Conservation (phyloP, 2,329 filamentous ascomycete genomes). For the Penicillium thymicola region DNA sequence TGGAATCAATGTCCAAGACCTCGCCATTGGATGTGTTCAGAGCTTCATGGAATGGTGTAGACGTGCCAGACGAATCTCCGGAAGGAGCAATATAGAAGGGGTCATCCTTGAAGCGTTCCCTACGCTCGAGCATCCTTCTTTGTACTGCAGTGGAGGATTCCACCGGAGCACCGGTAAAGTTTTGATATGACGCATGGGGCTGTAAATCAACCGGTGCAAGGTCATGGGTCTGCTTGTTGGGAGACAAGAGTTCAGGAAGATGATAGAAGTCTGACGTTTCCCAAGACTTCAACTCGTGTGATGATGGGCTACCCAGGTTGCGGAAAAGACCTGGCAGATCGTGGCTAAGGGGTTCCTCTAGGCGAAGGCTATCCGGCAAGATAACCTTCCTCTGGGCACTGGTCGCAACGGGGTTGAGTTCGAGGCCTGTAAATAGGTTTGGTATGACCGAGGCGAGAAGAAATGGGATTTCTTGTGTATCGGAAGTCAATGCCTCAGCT, state of each 20-base stretch:
- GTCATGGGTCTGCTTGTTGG: slow-evolving; percentile 22
- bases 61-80: slow-evolving; percentile 56
- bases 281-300: neutral
- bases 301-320: slow-evolving; percentile 51
- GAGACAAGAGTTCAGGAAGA: slow-evolving; percentile 24
- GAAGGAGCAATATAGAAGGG: slow-evolving; percentile 81
- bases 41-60: slow-evolving; percentile 77
- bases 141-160: slow-evolving; percentile 74
- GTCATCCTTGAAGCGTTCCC: slow-evolving; percentile 83
- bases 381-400: slow-evolving; percentile 85
- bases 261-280: slow-evolving; percentile 39
- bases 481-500: slow-evolving; percentile 62
- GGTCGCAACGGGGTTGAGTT: slow-evolving; percentile 84
- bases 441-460: slow-evolving; percentile 89
- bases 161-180: slow-evolving; percentile 35
- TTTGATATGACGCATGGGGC: slow-evolving; percentile 38
- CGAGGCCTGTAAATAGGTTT: slow-evolving; percentile 77
- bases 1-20: slow-evolving; percentile 85
- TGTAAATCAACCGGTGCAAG: slow-evolving; percentile 19
- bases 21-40: slow-evolving; percentile 68
- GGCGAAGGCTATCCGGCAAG: slow-evolving; percentile 68
- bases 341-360: slow-evolving; percentile 77
- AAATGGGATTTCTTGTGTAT: slow-evolving; percentile 64
- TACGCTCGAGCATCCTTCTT: slow-evolving; percentile 69
- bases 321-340: slow-evolving; percentile 66